Base-by-base conservation (phyloP, 2,329 filamentous ascomycete species). In the Venturia carpophila region DNA sequence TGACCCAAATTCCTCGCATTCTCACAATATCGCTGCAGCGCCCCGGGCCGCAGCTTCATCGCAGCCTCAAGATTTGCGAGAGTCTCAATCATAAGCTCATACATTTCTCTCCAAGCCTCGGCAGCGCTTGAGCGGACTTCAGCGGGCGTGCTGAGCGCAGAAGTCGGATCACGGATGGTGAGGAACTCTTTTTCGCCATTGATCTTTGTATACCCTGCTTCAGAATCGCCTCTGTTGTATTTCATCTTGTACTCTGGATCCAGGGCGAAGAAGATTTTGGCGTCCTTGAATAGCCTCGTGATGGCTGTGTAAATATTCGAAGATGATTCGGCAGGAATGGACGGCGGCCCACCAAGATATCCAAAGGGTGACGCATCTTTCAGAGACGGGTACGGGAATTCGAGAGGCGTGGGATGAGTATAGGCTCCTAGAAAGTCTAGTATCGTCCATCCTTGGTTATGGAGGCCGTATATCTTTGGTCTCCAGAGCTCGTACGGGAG, bases 181-280 rank as follows among this genome's bases (percentile, higher is more conserved):
- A 76, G 74, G 67, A 76, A 76, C 66, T 76, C 74, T 64, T 76
- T 76, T 64, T 76, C 74, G 9, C 74, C 74, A 0, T 68, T 69
- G 21, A 76, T 73, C 24, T 69, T 69, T 27, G 69, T 70, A 72
- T 73, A 76, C 42, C 74, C 74, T 68, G 75, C 74, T 68, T 76
- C 74, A 49, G 69, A 69, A 21, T 71, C 70, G n/a, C 69, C 69
- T 49, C 72, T 73, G 43, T 71, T 71, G 73, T 72, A 76, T 45
- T 66, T 52, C 19, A 61, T 19, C 55, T 76, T 76, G 39, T 72
- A 67, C 0, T 64, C 45, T 42, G 66, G 64, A 7, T 71, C 69
- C 1, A 69, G 70, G 34, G 67, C 64, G 67, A 76, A 76, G 67
- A 76, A 76, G 1, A 66, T 56, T 63, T 73, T 70, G 13, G 70